Conservation (phyloP, 2,329 filamentous ascomycete genomes). For the Cercospora canescens region DNA sequence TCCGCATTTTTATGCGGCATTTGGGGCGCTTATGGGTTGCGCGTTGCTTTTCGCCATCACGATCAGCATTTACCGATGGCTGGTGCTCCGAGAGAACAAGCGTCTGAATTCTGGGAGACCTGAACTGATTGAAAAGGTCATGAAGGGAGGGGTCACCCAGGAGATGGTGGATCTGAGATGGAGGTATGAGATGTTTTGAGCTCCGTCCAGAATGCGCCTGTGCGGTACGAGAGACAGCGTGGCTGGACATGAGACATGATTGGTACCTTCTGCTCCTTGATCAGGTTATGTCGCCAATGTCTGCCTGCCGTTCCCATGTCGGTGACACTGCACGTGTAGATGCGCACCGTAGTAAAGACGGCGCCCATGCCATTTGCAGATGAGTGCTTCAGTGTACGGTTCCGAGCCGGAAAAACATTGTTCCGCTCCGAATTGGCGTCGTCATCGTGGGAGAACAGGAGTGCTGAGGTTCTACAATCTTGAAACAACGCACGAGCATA, state of each 20-base stretch:
- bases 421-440: not conserved
- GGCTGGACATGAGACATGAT: not conserved
- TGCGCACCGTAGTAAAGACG: too few relatives aligned
- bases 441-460: not conserved
- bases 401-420: not conserved
- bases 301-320: too few relatives aligned
- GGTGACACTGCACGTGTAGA: too few relatives aligned
- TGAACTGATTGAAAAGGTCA: slow-evolving; percentile 41
- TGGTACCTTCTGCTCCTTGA: too few relatives aligned
- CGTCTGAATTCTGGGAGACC: not conserved
- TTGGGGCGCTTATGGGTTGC: slow-evolving; percentile 33
- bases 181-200: slow-evolving; percentile 46
- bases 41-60: not conserved
- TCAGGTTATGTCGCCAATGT: too few relatives aligned
- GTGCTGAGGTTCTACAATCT: not conserved
- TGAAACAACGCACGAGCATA: not conserved
- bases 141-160: slow-evolving; percentile 45
- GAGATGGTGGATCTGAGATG: slow-evolving; percentile 46
- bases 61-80: not conserved
- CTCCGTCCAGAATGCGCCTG: not conserved
- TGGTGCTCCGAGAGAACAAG: not conserved
- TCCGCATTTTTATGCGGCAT: slow-evolving; percentile 45
- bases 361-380: too few relatives aligned
- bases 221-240: not conserved
- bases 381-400: too few relatives aligned